Evolutionary conservation across 2,329 filamentous ascomycete genomes (phyloP), one percentile per base, ranked within the genome.

Genomic region (Diaporthe aspalathi): DNA sequence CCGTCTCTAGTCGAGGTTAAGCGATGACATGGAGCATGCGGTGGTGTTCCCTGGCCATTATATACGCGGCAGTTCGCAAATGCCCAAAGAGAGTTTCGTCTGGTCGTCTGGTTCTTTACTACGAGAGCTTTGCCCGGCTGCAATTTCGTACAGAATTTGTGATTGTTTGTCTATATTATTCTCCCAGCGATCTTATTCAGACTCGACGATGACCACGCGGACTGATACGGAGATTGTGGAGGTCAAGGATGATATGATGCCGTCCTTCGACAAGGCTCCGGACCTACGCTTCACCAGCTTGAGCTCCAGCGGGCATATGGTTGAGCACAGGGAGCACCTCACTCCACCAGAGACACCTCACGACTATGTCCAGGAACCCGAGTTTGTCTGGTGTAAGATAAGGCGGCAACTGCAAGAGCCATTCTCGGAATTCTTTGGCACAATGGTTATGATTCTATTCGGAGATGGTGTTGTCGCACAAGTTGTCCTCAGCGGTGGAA

Each of bases 391-490:
- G 60, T 16, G 2, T 45, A 65, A 65, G 20, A 17, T 65, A n/a
- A 65, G 60, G 29, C 60, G 45, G 45, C 43, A 65, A 8, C 29
- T 87, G 47, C 84, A 86, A 71, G 90, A 92, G 73, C 86, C 86
- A 1, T 89, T 92, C 74, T 88, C 89, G 1, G 90, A 93, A 75
- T 92, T 93, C 80, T 86, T 91, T 63, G 91, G 90, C 9, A 91
- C 89, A 16, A 90, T 93, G 82, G 86, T 91, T 68, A 80, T 93
- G 73, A 83, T 93, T 71, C 80, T 93, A 50, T 93, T 93, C 75
- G 91, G 91, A 5, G 88, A 93, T 73, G 91, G 90, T n/a, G 89
- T 89, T 68, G 89, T 93, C 24, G 91, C 91, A 3, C 92, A 93
- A 78, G 91, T 92, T 0, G 81, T 89, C 0, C 84, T 93, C 16